A percentile compares a stretch with the other conserved stretches of the same genome.
phyloP scores from a whole-genome alignment of 2,329 filamentous ascomycete genomes.

The Penicillium sp. region DNA sequence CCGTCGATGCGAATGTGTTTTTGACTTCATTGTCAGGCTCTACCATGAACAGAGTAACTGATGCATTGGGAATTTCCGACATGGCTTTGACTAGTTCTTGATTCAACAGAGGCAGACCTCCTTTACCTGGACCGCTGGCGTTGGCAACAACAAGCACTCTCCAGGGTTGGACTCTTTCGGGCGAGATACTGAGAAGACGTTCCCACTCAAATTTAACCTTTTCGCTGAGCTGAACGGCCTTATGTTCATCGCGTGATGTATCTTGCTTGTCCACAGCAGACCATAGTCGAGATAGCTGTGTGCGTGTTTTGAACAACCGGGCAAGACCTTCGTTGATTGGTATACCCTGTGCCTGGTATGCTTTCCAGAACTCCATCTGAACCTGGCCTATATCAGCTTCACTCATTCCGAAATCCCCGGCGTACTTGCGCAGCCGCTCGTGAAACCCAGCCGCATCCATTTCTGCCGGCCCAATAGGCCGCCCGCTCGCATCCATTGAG shows the following conservation, averaged over 20 bases:
- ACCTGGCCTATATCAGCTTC: neutral
- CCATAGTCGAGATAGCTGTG: conserved; percentile 1
- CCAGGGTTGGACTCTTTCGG: neutral
- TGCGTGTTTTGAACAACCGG: neutral
- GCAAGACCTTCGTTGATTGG: neutral
- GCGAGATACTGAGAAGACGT: neutral
- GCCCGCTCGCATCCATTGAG: neutral
- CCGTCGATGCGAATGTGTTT: neutral
- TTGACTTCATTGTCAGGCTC: neutral
- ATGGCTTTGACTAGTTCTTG: conserved; percentile 4
- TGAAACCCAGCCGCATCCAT: conserved; percentile 4
- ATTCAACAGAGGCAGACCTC: neutral
- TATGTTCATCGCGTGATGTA: neutral
- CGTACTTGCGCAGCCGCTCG: neutral
- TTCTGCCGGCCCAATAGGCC: neutral
- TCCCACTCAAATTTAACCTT: conserved; percentile 1
- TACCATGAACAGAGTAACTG: neutral
- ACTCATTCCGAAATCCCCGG: conserved; percentile 3
- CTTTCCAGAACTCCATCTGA: neutral
- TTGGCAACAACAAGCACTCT: neutral
- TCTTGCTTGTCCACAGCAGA: neutral
- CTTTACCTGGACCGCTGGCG: neutral
- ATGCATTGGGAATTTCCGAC: neutral
- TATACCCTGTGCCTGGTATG: neutral
- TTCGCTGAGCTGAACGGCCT: neutral